Base-by-base conservation (phyloP, 441 rosid genomes). In the Biscutella laevigata region DNA sequence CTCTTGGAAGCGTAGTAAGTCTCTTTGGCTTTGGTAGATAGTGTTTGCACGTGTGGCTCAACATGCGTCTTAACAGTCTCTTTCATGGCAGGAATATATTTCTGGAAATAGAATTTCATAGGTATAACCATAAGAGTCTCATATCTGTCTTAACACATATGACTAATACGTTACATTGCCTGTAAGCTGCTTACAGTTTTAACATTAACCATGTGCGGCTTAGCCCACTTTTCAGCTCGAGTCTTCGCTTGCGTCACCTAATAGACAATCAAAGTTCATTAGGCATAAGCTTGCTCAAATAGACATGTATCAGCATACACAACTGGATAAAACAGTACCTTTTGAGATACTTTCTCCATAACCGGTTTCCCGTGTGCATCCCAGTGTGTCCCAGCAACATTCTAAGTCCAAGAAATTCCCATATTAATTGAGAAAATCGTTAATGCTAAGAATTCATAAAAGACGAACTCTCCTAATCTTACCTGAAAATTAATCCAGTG, bases 361-460 rank as follows among this genome's bases (percentile, higher is more conserved):
- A 73, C 79, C 40, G 99, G 99, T 70, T 84, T 89, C 32, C 96
- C 99, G 37, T 67, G 87, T 44, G 66, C 77, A 42, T 77, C 68
- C 97, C 99, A 94, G 36, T 77, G 85, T 39, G 57, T 50, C 70
- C 63, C 80, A 46, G 64, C 41, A 30, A 70, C 53, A 66, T 81
- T 70, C 85, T 77, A 67, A 62, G 30, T 64, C 42, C 30, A 47
- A 10, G 32, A 50, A 25, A 32, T 41, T n/a, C 12, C 49, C 49
- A 48, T 40, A 39, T 37, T 19, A 66, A 44, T 4, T 20, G n/a
- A 12, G 6, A 29, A 36, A 63, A 5, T 4, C 30, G 4, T 13
- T 30, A 0, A 10, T 9, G 17, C 16, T 13, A 16, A 2, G 9
- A 28, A 27, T 3, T 14, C 0, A 3, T 28, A 39, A 30, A n/a